These are phyloP conservation scores for Boletus rubroflammeus DNA, from an alignment of 768 basidiomycete genomes.

Conservation along the genomic window DNA sequence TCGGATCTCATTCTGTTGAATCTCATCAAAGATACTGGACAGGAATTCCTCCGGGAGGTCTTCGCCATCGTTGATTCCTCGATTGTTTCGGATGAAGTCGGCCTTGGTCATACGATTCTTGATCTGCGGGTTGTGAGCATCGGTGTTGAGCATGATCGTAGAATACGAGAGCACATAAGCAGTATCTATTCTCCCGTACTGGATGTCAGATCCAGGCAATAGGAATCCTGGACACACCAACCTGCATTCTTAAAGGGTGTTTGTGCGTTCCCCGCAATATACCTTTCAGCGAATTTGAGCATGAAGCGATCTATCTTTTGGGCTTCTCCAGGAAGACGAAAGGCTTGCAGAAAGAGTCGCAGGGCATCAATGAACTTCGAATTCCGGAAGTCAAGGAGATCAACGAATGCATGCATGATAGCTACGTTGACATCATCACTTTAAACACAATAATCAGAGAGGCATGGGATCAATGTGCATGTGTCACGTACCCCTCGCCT, in stretches of 20 bases:
- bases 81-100: conserved; percentile 93
- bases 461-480: not conserved
- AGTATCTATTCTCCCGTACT: conserved; percentile 52
- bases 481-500: conserved; percentile 79
- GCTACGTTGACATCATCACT: conserved; percentile 89
- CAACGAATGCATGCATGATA: conserved; percentile 97
- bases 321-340: conserved; percentile 94
- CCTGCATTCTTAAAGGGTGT: conserved; percentile 93
- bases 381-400: conserved; percentile 82
- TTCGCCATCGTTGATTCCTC: conserved; percentile 89
- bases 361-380: conserved; percentile 86
- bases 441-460: conserved; percentile 8
- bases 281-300: conserved; percentile 98
- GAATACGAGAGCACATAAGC: conserved; percentile 96
- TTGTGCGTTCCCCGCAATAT: conserved; percentile 82
- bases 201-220: conserved; percentile 6
- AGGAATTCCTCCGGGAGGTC: conserved; percentile 88
- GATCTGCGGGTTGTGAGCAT: conserved; percentile 92
- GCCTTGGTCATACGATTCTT: conserved; percentile 91
- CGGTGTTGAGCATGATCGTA: conserved; percentile 94
- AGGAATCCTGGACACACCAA: conserved; percentile 34
- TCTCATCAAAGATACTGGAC: conserved; percentile 81
- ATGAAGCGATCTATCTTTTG: conserved; percentile 99
- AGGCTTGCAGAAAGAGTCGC: conserved; percentile 86
- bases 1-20: conserved; percentile 86